Base-by-base conservation (phyloP, 179 eudicot genomes). In the Spergularia azorica region DNA sequence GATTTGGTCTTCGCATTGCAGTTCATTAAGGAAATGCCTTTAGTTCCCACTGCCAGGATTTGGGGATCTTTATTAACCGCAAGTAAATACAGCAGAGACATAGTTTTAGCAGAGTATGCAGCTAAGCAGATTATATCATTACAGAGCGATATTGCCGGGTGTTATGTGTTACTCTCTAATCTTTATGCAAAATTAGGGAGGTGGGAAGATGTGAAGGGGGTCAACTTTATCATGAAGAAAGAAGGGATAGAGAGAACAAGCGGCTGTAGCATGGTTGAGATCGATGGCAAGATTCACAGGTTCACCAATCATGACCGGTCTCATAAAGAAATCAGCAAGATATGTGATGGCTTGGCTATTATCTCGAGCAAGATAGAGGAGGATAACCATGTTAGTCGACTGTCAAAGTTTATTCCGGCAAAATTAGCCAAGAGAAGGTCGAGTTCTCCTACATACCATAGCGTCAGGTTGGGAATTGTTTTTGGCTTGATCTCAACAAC, bases 41-140 rank as follows among this genome's bases (percentile, higher is more conserved):
- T 88, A 73, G 72, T 9, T 61, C 94, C 89, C 20, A 88, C 94
- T 39, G 78, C 82, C 26, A 83, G 94, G 78, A 91, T 93, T 76
- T 91, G 97, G 97, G 92, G 92, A 12, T 86, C 96, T 79, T 78
- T 91, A 67, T 79, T 93, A 26, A 55, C 83, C 41, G 92, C 96
- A 63, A 87, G 91, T 74, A 84, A 88, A 82, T 80, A 78, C 70
- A 85, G 79, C 73, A 82, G 75, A 56, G 86, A 85, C 82, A 79
- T 88, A 17, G 87, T 84, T 72, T 4, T 86, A 16, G 92, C 97
- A 51, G 92, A 91, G 73, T 65, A 77, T 71, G 94, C 94, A 64
- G 84, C 88, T n/a, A 17, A 84, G 65, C 77, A 82, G 3, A 84
- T 88, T 32, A 52, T 81, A 48, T 72, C 84, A 7, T 64, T 85